These are phyloP conservation scores for Waltiozyma sp. DNA, from an alignment of 1,139 yeast species.

Conservation along the genomic window DNA sequence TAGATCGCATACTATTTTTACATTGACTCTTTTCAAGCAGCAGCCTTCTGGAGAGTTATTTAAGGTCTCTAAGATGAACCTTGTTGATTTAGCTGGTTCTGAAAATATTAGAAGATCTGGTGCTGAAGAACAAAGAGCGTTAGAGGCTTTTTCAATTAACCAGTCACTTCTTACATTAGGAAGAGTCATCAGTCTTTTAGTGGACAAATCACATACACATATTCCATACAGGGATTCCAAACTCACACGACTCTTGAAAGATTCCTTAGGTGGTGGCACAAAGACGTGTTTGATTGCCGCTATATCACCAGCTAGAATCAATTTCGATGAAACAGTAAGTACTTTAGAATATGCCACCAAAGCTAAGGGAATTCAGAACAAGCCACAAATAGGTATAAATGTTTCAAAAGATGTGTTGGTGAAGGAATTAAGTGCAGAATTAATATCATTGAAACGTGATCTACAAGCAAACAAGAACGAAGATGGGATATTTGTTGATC, in stretches of 20 bases:
- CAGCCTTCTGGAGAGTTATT: slow-evolving; percentile 30
- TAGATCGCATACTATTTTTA: slow-evolving; percentile 66
- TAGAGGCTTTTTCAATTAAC: slow-evolving; percentile 84
- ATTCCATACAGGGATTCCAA: slow-evolving; percentile 71
- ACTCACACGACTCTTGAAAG: slow-evolving; percentile 51
- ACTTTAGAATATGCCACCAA: slow-evolving; percentile 80
- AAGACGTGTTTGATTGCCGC: slow-evolving; percentile 60
- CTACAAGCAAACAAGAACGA: slow-evolving; percentile 50
- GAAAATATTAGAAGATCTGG: slow-evolving; percentile 76
- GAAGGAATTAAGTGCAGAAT: slow-evolving; percentile 39
- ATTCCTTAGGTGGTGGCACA: slow-evolving; percentile 58
- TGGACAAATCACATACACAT: slow-evolving; percentile 42
- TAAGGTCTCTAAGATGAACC: slow-evolving; percentile 52
- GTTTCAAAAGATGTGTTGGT: slow-evolving; percentile 39
- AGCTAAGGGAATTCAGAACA: slow-evolving; percentile 68
- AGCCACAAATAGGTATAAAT: slow-evolving; percentile 53
- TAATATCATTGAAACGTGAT: slow-evolving; percentile 50
- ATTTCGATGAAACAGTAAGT: slow-evolving; percentile 68
- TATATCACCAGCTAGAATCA: slow-evolving; percentile 66
- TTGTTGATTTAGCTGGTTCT: slow-evolving; percentile 86
- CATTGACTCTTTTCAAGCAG: slow-evolving; percentile 43
- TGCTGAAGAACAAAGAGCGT: slow-evolving; percentile 64
- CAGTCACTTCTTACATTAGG: slow-evolving; percentile 78
- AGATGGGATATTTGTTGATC: slow-evolving; percentile 56
- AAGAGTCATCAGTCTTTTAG: slow-evolving; percentile 67